These are phyloP conservation scores for Lodderomyces margitis DNA, from an alignment of 1,139 yeast species.

Conservation along the genomic window DNA sequence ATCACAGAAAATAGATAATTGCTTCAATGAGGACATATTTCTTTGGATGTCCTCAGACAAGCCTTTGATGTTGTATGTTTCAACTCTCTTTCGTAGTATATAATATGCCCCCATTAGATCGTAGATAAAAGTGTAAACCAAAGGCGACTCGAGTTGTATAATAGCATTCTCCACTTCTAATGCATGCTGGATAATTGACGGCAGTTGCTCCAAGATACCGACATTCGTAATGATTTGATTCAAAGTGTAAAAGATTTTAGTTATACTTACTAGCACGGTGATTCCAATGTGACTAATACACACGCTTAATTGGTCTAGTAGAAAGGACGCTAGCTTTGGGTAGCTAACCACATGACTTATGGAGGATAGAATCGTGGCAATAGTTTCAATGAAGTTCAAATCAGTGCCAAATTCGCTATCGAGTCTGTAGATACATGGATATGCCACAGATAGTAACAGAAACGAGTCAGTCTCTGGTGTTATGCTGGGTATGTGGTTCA, in stretches of 20 bases:
- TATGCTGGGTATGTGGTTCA: slow-evolving; percentile 47
- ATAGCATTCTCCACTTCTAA: slow-evolving; percentile 21
- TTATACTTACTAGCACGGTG: slow-evolving; percentile 22
- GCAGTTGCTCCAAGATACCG: slow-evolving; percentile 15
- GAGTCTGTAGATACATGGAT: slow-evolving; percentile 15
- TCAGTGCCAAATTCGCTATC: slow-evolving; percentile 7
- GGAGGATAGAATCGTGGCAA: slow-evolving; percentile 19
- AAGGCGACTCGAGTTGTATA: slow-evolving; percentile 18
- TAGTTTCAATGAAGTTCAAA: slow-evolving; percentile 13
- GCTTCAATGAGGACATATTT: slow-evolving; percentile 9
- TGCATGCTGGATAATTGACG: slow-evolving; percentile 14
- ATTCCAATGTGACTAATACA: slow-evolving; percentile 6
- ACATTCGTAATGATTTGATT: slow-evolving; percentile 33
- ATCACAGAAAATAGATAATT: slow-evolving; percentile 6
- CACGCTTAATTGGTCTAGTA: slow-evolving; percentile 9
- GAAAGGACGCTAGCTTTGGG: slow-evolving; percentile 5
- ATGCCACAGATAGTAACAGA: slow-evolving; percentile 25
- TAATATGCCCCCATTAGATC: slow-evolving; percentile 37
- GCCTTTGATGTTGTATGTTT: slow-evolving; percentile 7
- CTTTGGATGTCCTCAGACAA: slow-evolving; percentile 6
- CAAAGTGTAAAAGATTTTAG: slow-evolving; percentile 28
- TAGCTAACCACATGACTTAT: slow-evolving; percentile 28
- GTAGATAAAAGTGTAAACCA: slow-evolving; percentile 29
- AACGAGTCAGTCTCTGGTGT: slow-evolving; percentile 31
- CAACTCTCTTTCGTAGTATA: slow-evolving; percentile 14